phyloP scores from a whole-genome alignment of 202 grass and related monocot species.

The Saccharum hybrid region DNA sequence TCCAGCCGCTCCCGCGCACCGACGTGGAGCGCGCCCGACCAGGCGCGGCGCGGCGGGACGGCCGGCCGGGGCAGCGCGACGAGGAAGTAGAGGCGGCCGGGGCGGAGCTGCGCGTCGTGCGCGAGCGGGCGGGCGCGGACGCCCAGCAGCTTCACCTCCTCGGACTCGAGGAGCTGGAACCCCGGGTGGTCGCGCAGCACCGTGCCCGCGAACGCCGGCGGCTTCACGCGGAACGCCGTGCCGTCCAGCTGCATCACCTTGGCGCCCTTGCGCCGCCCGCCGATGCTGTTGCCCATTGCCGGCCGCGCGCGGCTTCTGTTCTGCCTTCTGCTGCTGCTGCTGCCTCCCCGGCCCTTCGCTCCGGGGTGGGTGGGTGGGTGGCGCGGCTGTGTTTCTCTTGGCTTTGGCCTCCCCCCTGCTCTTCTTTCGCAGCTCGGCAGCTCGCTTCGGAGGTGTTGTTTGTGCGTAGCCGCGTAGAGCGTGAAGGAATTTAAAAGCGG shows the following conservation, averaged over 20 bases:
- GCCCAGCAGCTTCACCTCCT: constrained; percentile 78
- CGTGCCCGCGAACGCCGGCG: constrained; percentile 55
- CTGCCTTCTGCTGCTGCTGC: too few species aligned
- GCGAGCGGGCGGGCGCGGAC: constrained; percentile 65
- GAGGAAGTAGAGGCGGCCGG: constrained; percentile 83
- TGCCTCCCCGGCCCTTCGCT: not conserved
- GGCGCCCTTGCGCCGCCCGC: constrained; percentile 72
- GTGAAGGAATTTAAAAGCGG: not conserved
- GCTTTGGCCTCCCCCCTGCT: not conserved
- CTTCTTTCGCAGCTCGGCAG: not conserved
- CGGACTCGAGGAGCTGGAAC: constrained; percentile 74
- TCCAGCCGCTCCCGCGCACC: constrained; percentile 87
- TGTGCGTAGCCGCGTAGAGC: constrained; percentile 22
- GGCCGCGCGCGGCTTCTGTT: not conserved
- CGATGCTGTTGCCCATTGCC: constrained; percentile 82
- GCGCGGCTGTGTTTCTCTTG: constrained; percentile 8
- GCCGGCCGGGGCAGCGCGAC: constrained; percentile 63
- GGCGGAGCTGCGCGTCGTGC: constrained; percentile 57
- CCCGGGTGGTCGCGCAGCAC: constrained; percentile 87
- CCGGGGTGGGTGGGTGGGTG: not conserved
- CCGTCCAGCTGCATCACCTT: constrained; percentile 99
- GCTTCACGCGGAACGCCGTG: constrained; percentile 74
- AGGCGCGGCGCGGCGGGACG: constrained; percentile 58
- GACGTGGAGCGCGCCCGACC: constrained; percentile 81
- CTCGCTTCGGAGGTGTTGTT: not conserved